A percentile compares a stretch with the other conserved stretches of the same genome.
phyloP scores from a whole-genome alignment of 2,329 filamentous ascomycete species.

The Anthostomella pinea region DNA sequence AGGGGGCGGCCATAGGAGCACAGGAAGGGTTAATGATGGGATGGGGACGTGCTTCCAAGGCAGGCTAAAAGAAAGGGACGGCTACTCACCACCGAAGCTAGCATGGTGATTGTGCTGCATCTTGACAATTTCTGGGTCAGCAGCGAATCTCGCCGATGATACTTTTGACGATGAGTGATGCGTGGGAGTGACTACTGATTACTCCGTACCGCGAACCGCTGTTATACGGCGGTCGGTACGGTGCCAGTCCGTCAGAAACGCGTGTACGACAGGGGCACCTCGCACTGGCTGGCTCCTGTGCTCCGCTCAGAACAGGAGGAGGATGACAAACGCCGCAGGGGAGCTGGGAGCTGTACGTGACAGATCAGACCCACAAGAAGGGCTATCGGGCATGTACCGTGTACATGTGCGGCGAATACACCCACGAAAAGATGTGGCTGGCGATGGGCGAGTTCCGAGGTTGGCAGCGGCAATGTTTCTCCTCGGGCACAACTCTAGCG shows the following conservation, averaged over 20 bases:
- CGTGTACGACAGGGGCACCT: no score
- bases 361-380: no score
- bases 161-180: not conserved
- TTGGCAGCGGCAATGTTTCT: no score
- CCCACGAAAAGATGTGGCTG: slow-evolving; percentile 1
- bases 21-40: slow-evolving; percentile 17
- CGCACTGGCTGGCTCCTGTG: no score
- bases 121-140: slow-evolving; percentile 30
- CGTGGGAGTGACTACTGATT: slow-evolving; percentile 4
- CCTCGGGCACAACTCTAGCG: no score
- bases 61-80: slow-evolving; percentile 15
- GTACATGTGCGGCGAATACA: not conserved
- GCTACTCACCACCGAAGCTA: slow-evolving; percentile 29
- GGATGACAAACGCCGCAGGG: slow-evolving; percentile 7
- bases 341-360: not conserved
- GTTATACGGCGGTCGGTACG: not conserved
- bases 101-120: slow-evolving; percentile 30
- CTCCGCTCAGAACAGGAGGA: slow-evolving; percentile 4
- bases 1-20: slow-evolving; percentile 19
- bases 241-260: not conserved
- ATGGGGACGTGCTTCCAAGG: slow-evolving; percentile 21
- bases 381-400: slow-evolving; percentile 1
- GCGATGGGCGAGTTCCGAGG: slow-evolving; percentile 1
- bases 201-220: no score
- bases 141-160: slow-evolving; percentile 14